phyloP scores from a whole-genome alignment of 108 stramenopile genomes.

The Cyclotella baltica region DNA sequence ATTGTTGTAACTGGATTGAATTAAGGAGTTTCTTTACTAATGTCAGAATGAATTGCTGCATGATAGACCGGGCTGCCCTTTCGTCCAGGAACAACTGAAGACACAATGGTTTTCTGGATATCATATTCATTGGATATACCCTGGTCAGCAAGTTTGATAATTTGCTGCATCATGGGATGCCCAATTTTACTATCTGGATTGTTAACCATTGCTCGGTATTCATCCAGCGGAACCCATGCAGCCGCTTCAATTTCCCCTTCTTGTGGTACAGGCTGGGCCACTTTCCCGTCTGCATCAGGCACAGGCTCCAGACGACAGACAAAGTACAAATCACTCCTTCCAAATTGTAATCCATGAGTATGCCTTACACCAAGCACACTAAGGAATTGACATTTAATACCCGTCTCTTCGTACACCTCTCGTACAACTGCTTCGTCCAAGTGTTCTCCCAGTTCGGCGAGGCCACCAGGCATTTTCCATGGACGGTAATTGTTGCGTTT shows the following conservation, averaged over 20 bases:
- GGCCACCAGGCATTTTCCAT: slow-evolving; percentile 93
- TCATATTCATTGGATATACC: slow-evolving; percentile 27
- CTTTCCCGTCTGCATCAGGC: slow-evolving; percentile 60
- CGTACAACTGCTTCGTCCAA: slow-evolving; percentile 76
- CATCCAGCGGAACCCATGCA: slow-evolving; percentile 69
- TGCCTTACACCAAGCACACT: slow-evolving; percentile 86
- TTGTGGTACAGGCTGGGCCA: slow-evolving; percentile 67
- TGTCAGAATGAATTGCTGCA: slow-evolving; percentile 39
- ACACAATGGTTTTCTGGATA: slow-evolving; percentile 66
- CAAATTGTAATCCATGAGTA: slow-evolving; percentile 76
- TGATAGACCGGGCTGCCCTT: slow-evolving; percentile 73
- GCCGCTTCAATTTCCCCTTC: slow-evolving; percentile 74
- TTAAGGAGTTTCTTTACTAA: neutral
- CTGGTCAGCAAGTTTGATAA: slow-evolving; percentile 66
- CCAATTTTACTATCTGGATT: slow-evolving; percentile 48
- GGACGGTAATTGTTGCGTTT: slow-evolving; percentile 69
- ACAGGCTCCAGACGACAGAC: slow-evolving; percentile 74
- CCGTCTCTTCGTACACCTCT: slow-evolving; percentile 93
- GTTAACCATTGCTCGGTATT: slow-evolving; percentile 72
- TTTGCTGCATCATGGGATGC: slow-evolving; percentile 81
- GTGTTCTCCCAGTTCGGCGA: slow-evolving; percentile 84
- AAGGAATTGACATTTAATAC: slow-evolving; percentile 67
- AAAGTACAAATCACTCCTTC: slow-evolving; percentile 81
- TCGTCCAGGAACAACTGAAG: slow-evolving; percentile 77
- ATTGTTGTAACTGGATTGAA: neutral